Evolutionary conservation across 2,329 filamentous ascomycete species (phyloP).

Genomic region (Arachnopeziza araneosa): DNA sequence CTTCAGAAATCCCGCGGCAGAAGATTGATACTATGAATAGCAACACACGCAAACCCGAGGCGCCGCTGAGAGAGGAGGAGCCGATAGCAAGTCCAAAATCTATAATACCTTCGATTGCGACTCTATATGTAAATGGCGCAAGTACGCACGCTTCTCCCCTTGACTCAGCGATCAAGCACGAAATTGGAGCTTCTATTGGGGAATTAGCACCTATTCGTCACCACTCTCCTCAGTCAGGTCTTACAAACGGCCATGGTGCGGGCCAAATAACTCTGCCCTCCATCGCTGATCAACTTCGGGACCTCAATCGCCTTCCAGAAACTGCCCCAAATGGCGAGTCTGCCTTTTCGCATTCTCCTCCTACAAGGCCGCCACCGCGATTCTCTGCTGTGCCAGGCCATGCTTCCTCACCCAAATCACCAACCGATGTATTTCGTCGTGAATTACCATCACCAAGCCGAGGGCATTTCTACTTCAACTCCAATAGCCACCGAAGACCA

Average conservation of each 20-base stretch:
- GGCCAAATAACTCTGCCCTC: constrained; percentile 27
- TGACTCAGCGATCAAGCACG: constrained; percentile 10
- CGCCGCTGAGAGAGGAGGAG: constrained; percentile 1
- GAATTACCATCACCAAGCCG: constrained; percentile 34
- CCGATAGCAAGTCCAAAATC: constrained; percentile 18
- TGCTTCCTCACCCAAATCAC: constrained; percentile 28
- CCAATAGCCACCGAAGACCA: constrained; percentile 18
- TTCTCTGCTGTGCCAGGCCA: constrained; percentile 21
- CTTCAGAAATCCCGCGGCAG: constrained; percentile 3
- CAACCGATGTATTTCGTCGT: constrained; percentile 35
- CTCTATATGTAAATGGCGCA: constrained; percentile 1
- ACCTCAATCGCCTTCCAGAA: constrained; percentile 26
- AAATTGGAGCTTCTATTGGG: constrained; percentile 15
- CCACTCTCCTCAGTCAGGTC: constrained; percentile 21
- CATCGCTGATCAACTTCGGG: constrained; percentile 26
- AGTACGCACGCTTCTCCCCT: constrained; percentile 1
- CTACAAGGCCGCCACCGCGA: constrained; percentile 17
- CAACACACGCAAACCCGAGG: neutral
- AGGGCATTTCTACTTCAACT: constrained; percentile 11
- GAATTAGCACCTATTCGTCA: constrained; percentile 27
- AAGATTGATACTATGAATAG: neutral
- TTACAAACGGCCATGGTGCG: constrained; percentile 21
- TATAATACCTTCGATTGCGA: constrained; percentile 18
- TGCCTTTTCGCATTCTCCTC: constrained; percentile 27
- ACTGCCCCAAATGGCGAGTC: constrained; percentile 13